A percentile compares a stretch with the other conserved stretches of the same genome.
Conservation (phyloP, 1,284 basidiomycete genomes). For the Ganoderma meredithae region DNA sequence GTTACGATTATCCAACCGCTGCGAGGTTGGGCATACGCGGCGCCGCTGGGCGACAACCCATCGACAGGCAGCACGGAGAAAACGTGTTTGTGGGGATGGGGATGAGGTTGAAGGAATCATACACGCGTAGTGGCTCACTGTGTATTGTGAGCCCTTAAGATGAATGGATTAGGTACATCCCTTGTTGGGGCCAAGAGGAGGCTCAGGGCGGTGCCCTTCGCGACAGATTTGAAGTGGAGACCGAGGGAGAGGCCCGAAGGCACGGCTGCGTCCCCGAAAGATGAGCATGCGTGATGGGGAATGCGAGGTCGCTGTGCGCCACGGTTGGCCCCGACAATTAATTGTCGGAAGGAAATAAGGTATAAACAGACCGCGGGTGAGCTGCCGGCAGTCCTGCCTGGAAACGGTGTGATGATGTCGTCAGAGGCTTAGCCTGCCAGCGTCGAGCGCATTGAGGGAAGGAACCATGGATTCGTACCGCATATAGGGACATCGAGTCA, state of each 20-base stretch:
- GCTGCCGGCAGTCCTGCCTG: background rate
- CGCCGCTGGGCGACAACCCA: background rate
- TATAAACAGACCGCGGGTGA: background rate
- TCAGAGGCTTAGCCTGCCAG: background rate
- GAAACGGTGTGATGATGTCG: constrained; percentile 8
- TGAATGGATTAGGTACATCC: background rate
- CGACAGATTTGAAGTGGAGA: background rate
- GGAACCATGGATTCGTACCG: background rate
- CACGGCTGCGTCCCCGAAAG: constrained; percentile 6
- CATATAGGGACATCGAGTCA: background rate
- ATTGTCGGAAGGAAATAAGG: background rate
- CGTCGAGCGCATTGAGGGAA: background rate
- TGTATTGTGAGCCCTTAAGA: background rate
- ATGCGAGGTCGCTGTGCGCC: background rate
- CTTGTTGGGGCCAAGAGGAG: background rate
- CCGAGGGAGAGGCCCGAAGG: background rate
- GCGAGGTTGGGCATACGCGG: background rate
- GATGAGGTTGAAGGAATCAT: background rate
- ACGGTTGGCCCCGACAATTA: background rate
- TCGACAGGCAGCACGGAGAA: background rate
- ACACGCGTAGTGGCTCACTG: background rate
- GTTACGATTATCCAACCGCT: background rate
- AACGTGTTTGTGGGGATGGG: background rate
- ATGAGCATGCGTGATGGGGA: background rate
- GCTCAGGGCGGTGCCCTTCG: background rate